Base-by-base conservation (phyloP, 2,329 filamentous ascomycete species). In the Fusarium palustre region DNA sequence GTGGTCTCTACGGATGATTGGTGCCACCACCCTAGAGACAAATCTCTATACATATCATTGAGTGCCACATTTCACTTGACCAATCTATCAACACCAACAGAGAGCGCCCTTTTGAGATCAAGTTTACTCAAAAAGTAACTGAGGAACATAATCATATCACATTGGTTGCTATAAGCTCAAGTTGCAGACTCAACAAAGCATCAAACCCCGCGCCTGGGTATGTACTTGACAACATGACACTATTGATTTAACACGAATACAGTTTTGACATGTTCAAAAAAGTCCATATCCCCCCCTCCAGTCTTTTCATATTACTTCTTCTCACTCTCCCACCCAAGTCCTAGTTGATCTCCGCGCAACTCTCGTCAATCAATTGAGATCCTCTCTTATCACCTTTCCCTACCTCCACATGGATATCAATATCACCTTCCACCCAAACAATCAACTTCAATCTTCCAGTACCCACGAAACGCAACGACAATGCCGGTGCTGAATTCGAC, bases 241-340 rank as follows among this genome's bases (percentile, higher is more conserved):
- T 30, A 18, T 9, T 20, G 43, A 10, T 15, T 11, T 1, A 28
- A 13, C 25, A 13, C 13, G 18, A 10, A 46, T 7, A 45, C 11
- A 20, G 18, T 46, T 46, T 25, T 18, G 15, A n/a, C 5, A 9
- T 13, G 10, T n/a, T 28, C 28, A 43, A 43, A 43, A 43, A 3
- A 43, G 9, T 28, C 7, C 15, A 34, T 34, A 11, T 24, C 13
- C 10, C 24, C 24, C 10, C 10, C 7, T 11, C 15, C 9, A 30
- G 11, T 16, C 38, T 16, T 28, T 7, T 13, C 11, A 13, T 15
- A 7, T 20, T 46, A 1, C 2, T 9, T 31, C 11, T 20, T 9
- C 0, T 8, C 3, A 28, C 13, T 11, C 13, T 9, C 25, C 1
- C 16, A 5, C 8, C 1, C 20, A 24, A 16, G 5, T 16, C 8